Evolutionary conservation across 495 filamentous ascomycete genomes (phyloP).

Genomic region (Hypoxylon perforatum): DNA sequence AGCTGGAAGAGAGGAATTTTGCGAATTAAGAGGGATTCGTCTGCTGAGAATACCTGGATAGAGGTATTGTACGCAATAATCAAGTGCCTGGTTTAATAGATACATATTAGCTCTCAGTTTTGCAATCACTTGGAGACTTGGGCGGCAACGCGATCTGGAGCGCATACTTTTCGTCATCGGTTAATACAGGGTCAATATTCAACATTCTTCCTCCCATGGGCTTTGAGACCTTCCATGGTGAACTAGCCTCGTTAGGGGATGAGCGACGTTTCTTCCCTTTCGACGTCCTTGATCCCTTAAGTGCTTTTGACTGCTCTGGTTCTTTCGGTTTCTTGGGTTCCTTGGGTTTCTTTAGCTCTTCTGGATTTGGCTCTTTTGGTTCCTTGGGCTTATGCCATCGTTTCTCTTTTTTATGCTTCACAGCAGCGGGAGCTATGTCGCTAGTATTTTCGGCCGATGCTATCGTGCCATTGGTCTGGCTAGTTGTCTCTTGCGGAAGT

Average conservation of each 20-base stretch:
- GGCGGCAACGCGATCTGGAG: background rate
- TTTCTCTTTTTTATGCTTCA: conserved; percentile 20
- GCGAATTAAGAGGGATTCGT: conserved; percentile 80
- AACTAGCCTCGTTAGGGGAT: conserved; percentile 3
- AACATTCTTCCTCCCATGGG: conserved; percentile 75
- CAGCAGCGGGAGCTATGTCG: background rate
- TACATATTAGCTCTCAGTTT: conserved; percentile 42
- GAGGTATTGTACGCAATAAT: conserved; percentile 70
- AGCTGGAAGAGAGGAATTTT: conserved; percentile 54
- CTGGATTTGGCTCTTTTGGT: background rate
- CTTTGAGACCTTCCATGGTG: conserved; percentile 67
- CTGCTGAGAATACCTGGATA: conserved; percentile 82
- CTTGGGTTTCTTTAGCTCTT: no score
- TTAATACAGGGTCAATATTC: conserved; percentile 81
- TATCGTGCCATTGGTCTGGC: conserved; percentile 10
- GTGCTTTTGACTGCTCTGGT: no score
- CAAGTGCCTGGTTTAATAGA: conserved; percentile 73
- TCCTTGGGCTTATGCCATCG: conserved; percentile 13
- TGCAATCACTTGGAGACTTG: background rate
- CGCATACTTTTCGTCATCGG: conserved; percentile 81
- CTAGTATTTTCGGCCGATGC: background rate
- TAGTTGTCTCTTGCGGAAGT: background rate
- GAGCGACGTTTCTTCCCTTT: background rate
- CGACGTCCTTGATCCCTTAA: no score
- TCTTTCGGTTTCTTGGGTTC: no score